phyloP scores from a whole-genome alignment of 2,329 filamentous ascomycete genomes.

The Cryoendolithus antarcticus region DNA sequence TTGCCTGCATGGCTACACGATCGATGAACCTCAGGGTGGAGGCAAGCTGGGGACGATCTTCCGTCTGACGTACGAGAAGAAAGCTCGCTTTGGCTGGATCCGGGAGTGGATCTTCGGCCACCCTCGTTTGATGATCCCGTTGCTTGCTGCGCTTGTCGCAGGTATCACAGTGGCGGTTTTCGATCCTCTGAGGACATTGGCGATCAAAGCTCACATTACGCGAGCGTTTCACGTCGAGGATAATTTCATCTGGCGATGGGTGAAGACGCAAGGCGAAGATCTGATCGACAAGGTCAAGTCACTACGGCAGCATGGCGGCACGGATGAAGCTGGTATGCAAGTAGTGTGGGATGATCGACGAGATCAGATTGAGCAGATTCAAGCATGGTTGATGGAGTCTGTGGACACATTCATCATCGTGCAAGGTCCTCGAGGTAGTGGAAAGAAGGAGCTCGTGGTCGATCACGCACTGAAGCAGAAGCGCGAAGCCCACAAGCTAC shows the following conservation, averaged over 20 bases:
- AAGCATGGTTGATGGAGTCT: conserved; percentile 76
- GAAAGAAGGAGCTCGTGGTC: conserved; percentile 76
- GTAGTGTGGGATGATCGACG: conserved; percentile 83
- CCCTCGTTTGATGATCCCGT: conserved; percentile 75
- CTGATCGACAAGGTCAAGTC: conserved; percentile 42
- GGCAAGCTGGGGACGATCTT: conserved; percentile 65
- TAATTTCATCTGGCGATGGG: conserved; percentile 65
- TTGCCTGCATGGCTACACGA: conserved; percentile 74
- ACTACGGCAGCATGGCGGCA: conserved; percentile 25
- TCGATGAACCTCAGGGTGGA: conserved; percentile 56
- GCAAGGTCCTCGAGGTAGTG: conserved; percentile 81
- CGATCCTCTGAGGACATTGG: conserved; percentile 87
- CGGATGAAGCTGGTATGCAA: conserved; percentile 55
- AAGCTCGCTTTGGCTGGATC: conserved; percentile 63
- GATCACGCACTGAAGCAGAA: conserved; percentile 64
- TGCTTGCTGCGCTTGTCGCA: conserved; percentile 68
- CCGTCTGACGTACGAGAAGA: conserved; percentile 71
- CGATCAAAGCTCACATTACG: conserved; percentile 78
- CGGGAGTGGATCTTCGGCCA: conserved; percentile 81
- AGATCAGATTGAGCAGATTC: conserved; percentile 67
- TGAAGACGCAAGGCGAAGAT: conserved; percentile 59
- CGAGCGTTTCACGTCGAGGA: conserved; percentile 62
- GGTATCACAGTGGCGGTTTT: conserved; percentile 79
- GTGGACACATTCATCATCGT: conserved; percentile 88
- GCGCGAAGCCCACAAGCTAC: conserved; percentile 52